These are phyloP conservation scores for Colletotrichum magnum DNA, from an alignment of 2,329 filamentous ascomycete genomes.

Conservation along the genomic window DNA sequence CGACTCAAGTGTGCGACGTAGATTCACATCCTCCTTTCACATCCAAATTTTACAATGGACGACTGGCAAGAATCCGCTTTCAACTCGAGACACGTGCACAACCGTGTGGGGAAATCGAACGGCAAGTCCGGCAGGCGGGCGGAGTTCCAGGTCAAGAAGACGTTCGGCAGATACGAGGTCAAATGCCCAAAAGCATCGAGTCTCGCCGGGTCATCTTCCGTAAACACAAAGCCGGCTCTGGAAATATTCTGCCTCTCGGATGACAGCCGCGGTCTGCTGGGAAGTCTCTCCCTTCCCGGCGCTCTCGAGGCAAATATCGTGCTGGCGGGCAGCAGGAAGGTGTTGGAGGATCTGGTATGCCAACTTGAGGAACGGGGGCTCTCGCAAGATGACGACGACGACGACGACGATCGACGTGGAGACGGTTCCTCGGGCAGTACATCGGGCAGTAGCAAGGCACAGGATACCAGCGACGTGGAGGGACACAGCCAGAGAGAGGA, in stretches of 20 bases:
- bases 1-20: too few species aligned
- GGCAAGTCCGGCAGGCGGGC: neutral
- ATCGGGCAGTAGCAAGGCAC: neutral
- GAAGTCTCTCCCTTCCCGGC: constrained; percentile 5
- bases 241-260: constrained; percentile 32
- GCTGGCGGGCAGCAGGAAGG: constrained; percentile 28
- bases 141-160: constrained; percentile 31
- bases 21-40: neutral
- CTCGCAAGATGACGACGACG: neutral
- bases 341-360: neutral
- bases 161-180: constrained; percentile 27
- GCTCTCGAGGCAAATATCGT: constrained; percentile 16
- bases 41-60: constrained; percentile 9
- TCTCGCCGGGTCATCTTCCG: neutral
- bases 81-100: constrained; percentile 27
- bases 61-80: constrained; percentile 38
- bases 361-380: neutral
- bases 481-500: neutral
- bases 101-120: constrained; percentile 17
- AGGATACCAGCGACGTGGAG: neutral
- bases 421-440: too few species aligned
- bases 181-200: constrained; percentile 18
- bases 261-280: constrained; percentile 18
- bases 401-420: neutral
- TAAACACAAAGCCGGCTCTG: neutral